Evolutionary conservation across 345 rosid genomes (phyloP).

Genomic region (Triadica sebifera): DNA sequence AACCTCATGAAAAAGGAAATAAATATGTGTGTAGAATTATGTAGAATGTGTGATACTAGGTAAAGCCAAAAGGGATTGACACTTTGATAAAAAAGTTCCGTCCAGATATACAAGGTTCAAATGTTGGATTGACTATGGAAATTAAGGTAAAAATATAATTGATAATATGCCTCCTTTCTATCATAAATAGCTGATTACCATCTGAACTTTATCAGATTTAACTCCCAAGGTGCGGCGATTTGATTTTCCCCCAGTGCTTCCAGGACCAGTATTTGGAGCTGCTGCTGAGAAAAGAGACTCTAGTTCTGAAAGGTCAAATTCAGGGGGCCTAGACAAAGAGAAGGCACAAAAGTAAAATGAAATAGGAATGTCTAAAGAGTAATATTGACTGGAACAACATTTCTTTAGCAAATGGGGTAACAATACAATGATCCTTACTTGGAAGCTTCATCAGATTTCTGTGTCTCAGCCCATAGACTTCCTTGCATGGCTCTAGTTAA

Average conservation of each 20-base stretch:
- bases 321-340: constrained; percentile 60
- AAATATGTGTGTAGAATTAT: not conserved
- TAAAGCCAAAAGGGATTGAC: too few species aligned
- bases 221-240: constrained; percentile 44
- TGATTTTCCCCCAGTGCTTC: constrained; percentile 43
- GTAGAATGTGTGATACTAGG: too few species aligned
- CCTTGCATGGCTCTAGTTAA: constrained; percentile 84
- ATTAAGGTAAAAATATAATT: not conserved
- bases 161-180: not conserved
- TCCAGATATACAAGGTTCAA: not conserved
- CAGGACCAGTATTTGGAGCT: constrained; percentile 45
- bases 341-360: constrained; percentile 18
- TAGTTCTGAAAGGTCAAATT: constrained; percentile 74
- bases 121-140: not conserved
- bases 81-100: too few species aligned
- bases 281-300: constrained; percentile 75
- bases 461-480: constrained; percentile 85
- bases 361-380: not conserved
- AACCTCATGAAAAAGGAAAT: constrained; percentile 26
- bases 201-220: constrained; percentile 74
- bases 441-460: constrained; percentile 68
- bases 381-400: not conserved
- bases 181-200: constrained; percentile 51
- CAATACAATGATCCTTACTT: constrained; percentile 37
- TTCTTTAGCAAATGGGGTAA: constrained; percentile 10